Percentiles rank a stretch among this genome's conserved stretches.
These are phyloP conservation scores for Carex cristatella DNA, from an alignment of 176 grass and related monocot genomes.

Conservation along the genomic window DNA sequence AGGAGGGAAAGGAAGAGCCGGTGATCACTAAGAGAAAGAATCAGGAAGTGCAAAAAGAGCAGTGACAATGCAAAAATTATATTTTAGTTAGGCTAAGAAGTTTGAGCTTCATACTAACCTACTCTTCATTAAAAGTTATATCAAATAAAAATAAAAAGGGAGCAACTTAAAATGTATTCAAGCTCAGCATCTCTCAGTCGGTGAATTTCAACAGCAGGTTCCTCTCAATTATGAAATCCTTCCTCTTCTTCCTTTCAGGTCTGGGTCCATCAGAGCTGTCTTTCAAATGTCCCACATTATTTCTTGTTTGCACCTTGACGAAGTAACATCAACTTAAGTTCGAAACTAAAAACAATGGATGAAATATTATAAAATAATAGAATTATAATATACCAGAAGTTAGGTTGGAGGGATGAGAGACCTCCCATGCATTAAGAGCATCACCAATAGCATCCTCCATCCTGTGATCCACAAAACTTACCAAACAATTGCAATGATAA, in stretches of 20 bases:
- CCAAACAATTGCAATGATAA: background rate
- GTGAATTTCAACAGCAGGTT: conserved; percentile 42
- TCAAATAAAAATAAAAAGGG: background rate
- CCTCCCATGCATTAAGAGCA: conserved; percentile 40
- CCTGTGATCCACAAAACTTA: conserved; percentile 31
- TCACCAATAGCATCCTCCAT: conserved; percentile 78
- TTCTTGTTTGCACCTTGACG: conserved; percentile 77
- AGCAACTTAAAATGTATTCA: background rate
- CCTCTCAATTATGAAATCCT: conserved; percentile 97
- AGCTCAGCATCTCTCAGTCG: conserved; percentile 3
- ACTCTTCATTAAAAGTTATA: background rate
- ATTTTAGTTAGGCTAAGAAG: background rate
- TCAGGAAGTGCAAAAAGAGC: no score
- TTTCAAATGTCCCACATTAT: conserved; percentile 54
- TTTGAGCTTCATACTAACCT: background rate
- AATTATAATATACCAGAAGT: conserved; percentile 43
- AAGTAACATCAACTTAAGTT: conserved; percentile 21
- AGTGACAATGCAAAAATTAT: background rate
- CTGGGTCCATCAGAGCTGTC: conserved; percentile 57
- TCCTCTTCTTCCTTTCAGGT: conserved; percentile 93
- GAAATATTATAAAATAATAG: background rate
- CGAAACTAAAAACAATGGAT: background rate
- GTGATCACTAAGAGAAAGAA: no score
- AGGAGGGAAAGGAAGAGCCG: no score
- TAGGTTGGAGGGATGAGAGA: conserved; percentile 62